These are phyloP conservation scores for Monosporozyma unispora DNA, from an alignment of 805 yeast genomes.

Conservation along the genomic window DNA sequence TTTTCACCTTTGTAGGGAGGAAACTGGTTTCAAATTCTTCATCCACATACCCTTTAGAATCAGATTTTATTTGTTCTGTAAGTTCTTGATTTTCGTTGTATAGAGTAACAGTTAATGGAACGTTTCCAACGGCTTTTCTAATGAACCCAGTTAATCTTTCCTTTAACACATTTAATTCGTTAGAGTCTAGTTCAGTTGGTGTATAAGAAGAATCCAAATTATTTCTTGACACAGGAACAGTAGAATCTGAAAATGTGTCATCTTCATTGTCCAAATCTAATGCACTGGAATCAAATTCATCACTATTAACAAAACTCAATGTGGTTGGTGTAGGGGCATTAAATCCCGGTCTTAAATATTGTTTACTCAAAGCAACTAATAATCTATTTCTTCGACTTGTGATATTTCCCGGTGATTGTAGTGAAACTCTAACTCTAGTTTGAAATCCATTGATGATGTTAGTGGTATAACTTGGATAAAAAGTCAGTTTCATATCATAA, in stretches of 20 bases:
- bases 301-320: background rate
- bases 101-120: constrained; percentile 44
- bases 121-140: constrained; percentile 53
- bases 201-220: background rate
- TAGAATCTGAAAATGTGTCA: background rate
- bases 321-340: background rate
- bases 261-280: background rate
- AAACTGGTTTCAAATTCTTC: constrained; percentile 45
- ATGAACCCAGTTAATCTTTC: constrained; percentile 64
- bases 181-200: background rate
- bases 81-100: background rate
- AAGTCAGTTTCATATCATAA: constrained; percentile 47
- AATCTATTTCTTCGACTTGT: constrained; percentile 64
- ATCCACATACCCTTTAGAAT: constrained; percentile 58
- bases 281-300: background rate
- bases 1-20: constrained; percentile 36
- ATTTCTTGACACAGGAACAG: background rate
- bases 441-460: constrained; percentile 29
- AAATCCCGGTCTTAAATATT: constrained; percentile 27
- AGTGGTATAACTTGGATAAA: constrained; percentile 51
- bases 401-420: constrained; percentile 51
- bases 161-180: constrained; percentile 42
- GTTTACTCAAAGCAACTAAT: constrained; percentile 58
- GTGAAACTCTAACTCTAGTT: constrained; percentile 65
- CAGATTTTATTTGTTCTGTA: constrained; percentile 34